A percentile compares a stretch with the other conserved stretches of the same genome.
phyloP scores from a whole-genome alignment of 106 monocot species.

The Phalaenopsis aphrodite region DNA sequence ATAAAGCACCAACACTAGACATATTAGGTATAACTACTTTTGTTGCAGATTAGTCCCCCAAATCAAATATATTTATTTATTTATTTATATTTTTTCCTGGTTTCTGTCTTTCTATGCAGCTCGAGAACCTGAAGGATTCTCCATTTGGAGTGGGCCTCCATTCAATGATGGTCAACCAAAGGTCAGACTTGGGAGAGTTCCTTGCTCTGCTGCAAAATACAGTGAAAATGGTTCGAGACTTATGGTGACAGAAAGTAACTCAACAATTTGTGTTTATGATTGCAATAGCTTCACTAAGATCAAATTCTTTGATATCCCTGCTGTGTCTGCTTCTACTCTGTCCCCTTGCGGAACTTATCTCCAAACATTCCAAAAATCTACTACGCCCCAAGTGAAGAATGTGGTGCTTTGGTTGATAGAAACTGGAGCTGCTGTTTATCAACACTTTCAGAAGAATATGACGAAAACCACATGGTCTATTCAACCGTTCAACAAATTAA shows the following conservation, averaged over 20 bases:
- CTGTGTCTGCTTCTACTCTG: conserved; percentile 44
- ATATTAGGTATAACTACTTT: conserved; percentile 29
- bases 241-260: conserved; percentile 47
- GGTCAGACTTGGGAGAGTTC: conserved; percentile 51
- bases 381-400: conserved; percentile 84
- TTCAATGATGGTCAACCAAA: conserved; percentile 47
- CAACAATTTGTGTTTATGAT: conserved; percentile 48
- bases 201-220: conserved; percentile 60
- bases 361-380: conserved; percentile 85
- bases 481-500: not conserved
- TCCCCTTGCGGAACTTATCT: conserved; percentile 75
- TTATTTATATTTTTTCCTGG: not conserved
- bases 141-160: conserved; percentile 80
- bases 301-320: conserved; percentile 60
- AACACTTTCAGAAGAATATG: conserved; percentile 83
- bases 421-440: conserved; percentile 51
- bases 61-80: not conserved
- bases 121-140: conserved; percentile 81
- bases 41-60: not conserved
- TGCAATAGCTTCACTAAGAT: conserved; percentile 43
- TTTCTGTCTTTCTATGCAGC: conserved; percentile 24
- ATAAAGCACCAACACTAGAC: conserved; percentile 18
- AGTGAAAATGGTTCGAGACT: conserved; percentile 65
- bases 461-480: conserved; percentile 74
- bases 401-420: conserved; percentile 56